Conservation (phyloP, 2,329 filamentous ascomycete species). For the Boeremia lycopersici region DNA sequence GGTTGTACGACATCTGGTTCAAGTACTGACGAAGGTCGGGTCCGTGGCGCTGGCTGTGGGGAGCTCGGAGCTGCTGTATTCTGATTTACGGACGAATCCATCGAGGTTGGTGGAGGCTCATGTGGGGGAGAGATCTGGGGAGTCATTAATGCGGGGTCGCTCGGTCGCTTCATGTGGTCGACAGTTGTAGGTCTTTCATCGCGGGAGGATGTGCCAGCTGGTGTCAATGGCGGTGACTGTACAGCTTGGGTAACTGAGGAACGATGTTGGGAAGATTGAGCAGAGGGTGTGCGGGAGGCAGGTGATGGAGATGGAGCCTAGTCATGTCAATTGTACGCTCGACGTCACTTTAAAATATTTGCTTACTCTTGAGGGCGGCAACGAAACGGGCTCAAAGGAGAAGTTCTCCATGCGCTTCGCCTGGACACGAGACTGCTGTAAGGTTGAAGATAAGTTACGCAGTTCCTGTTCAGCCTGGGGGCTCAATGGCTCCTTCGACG, state of each 20-base stretch:
- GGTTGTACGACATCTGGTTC: constrained; percentile 53
- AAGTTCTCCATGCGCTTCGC: constrained; percentile 84
- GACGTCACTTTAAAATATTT: constrained; percentile 9
- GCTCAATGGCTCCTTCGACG: constrained; percentile 40
- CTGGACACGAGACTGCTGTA: constrained; percentile 78
- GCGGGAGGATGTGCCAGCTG: constrained; percentile 72
- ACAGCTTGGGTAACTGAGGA: constrained; percentile 66
- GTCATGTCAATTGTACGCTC: constrained; percentile 30
- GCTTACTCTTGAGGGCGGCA: constrained; percentile 82
- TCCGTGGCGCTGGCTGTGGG: constrained; percentile 37
- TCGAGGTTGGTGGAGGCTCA: constrained; percentile 57
- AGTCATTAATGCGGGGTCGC: constrained; percentile 59
- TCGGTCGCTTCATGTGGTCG: constrained; percentile 45
- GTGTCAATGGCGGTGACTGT: constrained; percentile 88
- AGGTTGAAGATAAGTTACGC: constrained; percentile 70
- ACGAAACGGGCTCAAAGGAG: constrained; percentile 86
- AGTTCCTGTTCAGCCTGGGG: constrained; percentile 66
- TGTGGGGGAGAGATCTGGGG: constrained; percentile 62
- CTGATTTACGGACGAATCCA: constrained; percentile 35
- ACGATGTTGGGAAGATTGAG: constrained; percentile 59
- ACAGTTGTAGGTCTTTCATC: constrained; percentile 52
- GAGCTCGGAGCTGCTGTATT: constrained; percentile 31
- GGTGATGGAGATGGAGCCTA: constrained; percentile 56
- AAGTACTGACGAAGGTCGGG: constrained; percentile 52
- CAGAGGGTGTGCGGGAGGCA: constrained; percentile 52